Conservation (phyloP, 1,284 basidiomycete species). For the Tremellales sp. region DNA sequence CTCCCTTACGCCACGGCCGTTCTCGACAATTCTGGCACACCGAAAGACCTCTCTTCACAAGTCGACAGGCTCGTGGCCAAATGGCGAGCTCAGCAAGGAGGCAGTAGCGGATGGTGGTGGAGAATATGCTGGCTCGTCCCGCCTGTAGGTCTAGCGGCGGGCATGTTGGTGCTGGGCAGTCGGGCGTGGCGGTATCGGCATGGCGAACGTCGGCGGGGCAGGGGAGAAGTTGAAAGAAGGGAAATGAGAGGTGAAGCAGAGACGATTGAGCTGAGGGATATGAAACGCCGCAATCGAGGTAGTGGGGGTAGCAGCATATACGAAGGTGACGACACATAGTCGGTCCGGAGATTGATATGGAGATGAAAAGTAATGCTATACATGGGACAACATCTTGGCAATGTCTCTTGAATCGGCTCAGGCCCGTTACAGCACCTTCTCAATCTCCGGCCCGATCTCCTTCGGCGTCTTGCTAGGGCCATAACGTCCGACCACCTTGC, state of each 20-base stretch:
- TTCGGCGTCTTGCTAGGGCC: slow-evolving; percentile 36
- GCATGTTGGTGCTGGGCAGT: slow-evolving; percentile 21
- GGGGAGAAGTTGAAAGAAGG: slow-evolving; percentile 27
- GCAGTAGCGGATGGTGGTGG: slow-evolving; percentile 54
- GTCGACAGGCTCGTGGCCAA: slow-evolving; percentile 62
- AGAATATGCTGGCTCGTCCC: slow-evolving; percentile 76
- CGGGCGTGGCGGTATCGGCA: slow-evolving; percentile 18
- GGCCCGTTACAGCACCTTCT: slow-evolving; percentile 25
- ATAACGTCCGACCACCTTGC: slow-evolving; percentile 36
- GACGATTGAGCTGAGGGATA: slow-evolving; percentile 31
- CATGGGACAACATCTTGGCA: too few relatives aligned
- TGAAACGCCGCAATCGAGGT: slow-evolving; percentile 15
- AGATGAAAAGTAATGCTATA: too few relatives aligned
- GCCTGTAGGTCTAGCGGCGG: slow-evolving; percentile 58
- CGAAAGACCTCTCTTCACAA: slow-evolving; percentile 64
- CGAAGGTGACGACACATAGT: too few relatives aligned
- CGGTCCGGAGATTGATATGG: too few relatives aligned
- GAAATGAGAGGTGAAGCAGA: slow-evolving; percentile 13
- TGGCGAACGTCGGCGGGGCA: slow-evolving; percentile 20
- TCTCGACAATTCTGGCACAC: slow-evolving; percentile 80
- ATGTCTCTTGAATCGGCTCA: too few relatives aligned
- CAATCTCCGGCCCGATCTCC: slow-evolving; percentile 32
- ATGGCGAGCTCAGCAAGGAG: slow-evolving; percentile 59
- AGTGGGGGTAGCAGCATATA: slow-evolving; percentile 11
- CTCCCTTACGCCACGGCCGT: slow-evolving; percentile 77